Base-by-base conservation (phyloP, 1,284 basidiomycete genomes). In the Bondarzewia mesenterica region DNA sequence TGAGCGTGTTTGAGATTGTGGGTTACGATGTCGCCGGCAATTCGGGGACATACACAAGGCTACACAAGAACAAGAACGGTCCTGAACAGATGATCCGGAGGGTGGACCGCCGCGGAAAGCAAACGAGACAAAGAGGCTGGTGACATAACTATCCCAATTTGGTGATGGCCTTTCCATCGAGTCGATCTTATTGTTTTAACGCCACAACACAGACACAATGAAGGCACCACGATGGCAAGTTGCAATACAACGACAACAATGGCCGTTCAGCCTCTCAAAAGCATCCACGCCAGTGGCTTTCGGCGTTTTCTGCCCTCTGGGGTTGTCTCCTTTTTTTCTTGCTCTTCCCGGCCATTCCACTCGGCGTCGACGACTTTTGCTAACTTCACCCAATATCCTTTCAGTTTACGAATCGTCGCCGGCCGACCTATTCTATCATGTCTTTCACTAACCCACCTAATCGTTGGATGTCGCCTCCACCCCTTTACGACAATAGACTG, bases 401-500 rank as follows among this genome's bases (percentile, higher is more conserved):
- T 18, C 18, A 22, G 29, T 47, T 42, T 42, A 45, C 48, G 37
- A 23, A 50, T 57, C 61, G 74, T 77, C 74, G 74, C 75, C 63
- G 74, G 74, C 52, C 74, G 74, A 77, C 68, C 50, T 54, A 54
- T 49, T 54, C 58, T 44, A 44, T 50, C 54, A 69, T 73, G 69
- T 57, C 64, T 49, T 52, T 58, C 47, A 54, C 60, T 36, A 51
- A 60, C 46, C 58, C 58, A 43, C 56, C 58, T 46, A 47, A 59
- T 50, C 65, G 64, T 57, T 70, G 68, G 64, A 67, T 68, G 55
- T 66, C 75, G 35, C 73, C 74, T 36, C 75, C 78, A 37, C 74
- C 79, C 48, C 66, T 66, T 59, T 78, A 80, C 64, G 77, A 77
- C 67, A 58, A 71, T 67, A 68, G 54, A 62, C 73, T 69, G 42